phyloP scores from a whole-genome alignment of 148 eudicot genomes.

The Rheum nobile region DNA sequence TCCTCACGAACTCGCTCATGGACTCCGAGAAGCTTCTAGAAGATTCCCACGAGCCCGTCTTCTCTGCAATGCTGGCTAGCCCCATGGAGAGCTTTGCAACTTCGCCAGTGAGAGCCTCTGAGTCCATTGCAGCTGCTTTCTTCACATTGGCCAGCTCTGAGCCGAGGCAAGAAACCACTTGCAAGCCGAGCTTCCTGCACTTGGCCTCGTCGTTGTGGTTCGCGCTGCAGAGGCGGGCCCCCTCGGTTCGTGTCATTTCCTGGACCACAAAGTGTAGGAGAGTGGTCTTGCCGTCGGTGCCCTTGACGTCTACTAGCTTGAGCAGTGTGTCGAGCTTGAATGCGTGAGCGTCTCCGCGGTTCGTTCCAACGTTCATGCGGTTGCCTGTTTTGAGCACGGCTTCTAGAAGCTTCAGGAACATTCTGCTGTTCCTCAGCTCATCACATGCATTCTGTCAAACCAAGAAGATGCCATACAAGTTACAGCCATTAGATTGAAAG shows the following conservation, averaged over 20 bases:
- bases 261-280: slow-evolving; percentile 94
- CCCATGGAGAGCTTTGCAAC: slow-evolving; percentile 59
- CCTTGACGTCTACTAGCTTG: slow-evolving; percentile 85
- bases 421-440: slow-evolving; percentile 78
- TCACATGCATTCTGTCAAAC: slow-evolving; percentile 82
- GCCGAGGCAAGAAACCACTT: slow-evolving; percentile 60
- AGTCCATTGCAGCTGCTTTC: slow-evolving; percentile 92
- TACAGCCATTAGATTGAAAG: not conserved
- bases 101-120: slow-evolving; percentile 60
- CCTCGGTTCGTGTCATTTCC: slow-evolving; percentile 74
- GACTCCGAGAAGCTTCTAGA: slow-evolving; percentile 47
- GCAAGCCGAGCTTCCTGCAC: slow-evolving; percentile 72
- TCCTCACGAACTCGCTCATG: slow-evolving; percentile 51
- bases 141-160: slow-evolving; percentile 75
- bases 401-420: slow-evolving; percentile 92
- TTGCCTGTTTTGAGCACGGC: slow-evolving; percentile 93
- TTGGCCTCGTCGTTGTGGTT: slow-evolving; percentile 45
- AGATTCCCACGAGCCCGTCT: slow-evolving; percentile 20
- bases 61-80: slow-evolving; percentile 36
- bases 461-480: not conserved
- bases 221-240: slow-evolving; percentile 38
- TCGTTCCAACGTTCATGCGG: slow-evolving; percentile 96
- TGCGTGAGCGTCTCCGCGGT: slow-evolving; percentile 91
- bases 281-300: slow-evolving; percentile 92
- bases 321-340: slow-evolving; percentile 95